These are phyloP conservation scores for Ophiostoma sp. DNA, from an alignment of 2,329 filamentous ascomycete genomes.

Conservation along the genomic window DNA sequence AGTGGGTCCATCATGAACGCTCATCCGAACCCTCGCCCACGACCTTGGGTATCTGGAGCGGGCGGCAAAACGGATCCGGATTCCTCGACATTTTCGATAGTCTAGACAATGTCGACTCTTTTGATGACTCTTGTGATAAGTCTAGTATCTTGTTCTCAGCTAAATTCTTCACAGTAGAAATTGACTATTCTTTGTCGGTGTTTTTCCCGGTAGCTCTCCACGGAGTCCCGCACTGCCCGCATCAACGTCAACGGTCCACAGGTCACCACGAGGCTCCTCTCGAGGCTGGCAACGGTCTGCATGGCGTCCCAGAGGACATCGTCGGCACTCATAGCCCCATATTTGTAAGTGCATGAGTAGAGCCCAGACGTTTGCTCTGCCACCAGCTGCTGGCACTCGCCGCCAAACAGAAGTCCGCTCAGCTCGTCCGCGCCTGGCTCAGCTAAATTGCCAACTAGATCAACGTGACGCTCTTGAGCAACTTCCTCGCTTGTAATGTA, in stretches of 20 bases:
- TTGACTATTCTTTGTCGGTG: conserved; percentile 18
- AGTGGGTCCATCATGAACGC: not conserved
- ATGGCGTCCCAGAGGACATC: conserved; percentile 12
- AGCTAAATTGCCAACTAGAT: not conserved
- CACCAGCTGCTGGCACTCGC: not conserved
- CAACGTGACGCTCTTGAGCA: not conserved
- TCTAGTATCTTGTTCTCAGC: not conserved
- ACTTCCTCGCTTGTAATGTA: conserved; percentile 18
- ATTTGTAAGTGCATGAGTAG: not conserved
- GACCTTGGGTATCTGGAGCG: too few species aligned
- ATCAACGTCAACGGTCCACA: conserved; percentile 20
- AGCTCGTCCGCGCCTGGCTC: not conserved
- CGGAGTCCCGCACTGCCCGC: conserved; percentile 11
- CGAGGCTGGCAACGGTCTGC: not conserved
- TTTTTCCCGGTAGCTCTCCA: conserved; percentile 12
- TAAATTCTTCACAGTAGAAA: conserved; percentile 20
- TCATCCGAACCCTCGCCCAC: not conserved
- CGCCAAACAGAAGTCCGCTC: not conserved
- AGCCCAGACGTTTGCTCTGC: not conserved
- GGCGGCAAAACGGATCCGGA: too few species aligned
- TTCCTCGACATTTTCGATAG: too few species aligned
- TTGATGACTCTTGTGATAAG: not conserved
- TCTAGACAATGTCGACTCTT: not conserved
- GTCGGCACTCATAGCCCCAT: conserved; percentile 1
- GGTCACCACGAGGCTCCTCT: conserved; percentile 18